Conservation (phyloP, 2,329 filamentous ascomycete genomes). For the Delphinella strobiligena region DNA sequence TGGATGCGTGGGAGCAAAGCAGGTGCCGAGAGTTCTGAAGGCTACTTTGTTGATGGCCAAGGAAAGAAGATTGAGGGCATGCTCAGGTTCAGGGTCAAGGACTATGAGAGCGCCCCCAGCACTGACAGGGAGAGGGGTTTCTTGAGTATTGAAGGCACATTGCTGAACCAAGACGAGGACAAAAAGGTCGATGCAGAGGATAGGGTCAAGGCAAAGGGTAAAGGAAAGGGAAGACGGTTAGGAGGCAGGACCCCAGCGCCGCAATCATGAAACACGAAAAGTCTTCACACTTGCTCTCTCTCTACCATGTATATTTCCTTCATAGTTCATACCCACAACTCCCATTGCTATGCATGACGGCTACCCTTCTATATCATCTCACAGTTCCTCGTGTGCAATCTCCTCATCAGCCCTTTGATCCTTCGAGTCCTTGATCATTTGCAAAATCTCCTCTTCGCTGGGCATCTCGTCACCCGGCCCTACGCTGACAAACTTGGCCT, state of each 20-base stretch:
- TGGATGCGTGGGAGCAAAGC: slow-evolving; percentile 7
- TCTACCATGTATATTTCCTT: too few relatives aligned
- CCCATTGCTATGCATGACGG: too few relatives aligned
- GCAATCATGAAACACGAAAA: neutral
- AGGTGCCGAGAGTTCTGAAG: slow-evolving; percentile 43
- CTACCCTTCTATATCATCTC: too few relatives aligned
- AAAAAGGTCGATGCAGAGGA: slow-evolving; percentile 45
- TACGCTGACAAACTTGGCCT: slow-evolving; percentile 10
- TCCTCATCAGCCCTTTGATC: slow-evolving; percentile 10
- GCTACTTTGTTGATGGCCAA: slow-evolving; percentile 62
- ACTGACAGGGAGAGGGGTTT: slow-evolving; percentile 63
- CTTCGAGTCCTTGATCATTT: slow-evolving; percentile 16
- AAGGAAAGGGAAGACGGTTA: neutral
- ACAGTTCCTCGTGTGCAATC: slow-evolving; percentile 13
- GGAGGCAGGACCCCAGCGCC: neutral
- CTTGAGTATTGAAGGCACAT: slow-evolving; percentile 77
- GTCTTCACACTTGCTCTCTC: too few relatives aligned
- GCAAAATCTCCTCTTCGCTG: slow-evolving; percentile 16
- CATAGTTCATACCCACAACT: too few relatives aligned
- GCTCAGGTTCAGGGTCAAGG: slow-evolving; percentile 66
- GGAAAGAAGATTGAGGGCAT: slow-evolving; percentile 60
- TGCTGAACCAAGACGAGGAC: slow-evolving; percentile 60
- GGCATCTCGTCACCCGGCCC: slow-evolving; percentile 14
- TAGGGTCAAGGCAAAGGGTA: slow-evolving; percentile 6
- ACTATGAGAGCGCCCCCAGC: slow-evolving; percentile 60